Conservation (phyloP, 2,329 filamentous ascomycete genomes). For the Calonectria hawksworthii region DNA sequence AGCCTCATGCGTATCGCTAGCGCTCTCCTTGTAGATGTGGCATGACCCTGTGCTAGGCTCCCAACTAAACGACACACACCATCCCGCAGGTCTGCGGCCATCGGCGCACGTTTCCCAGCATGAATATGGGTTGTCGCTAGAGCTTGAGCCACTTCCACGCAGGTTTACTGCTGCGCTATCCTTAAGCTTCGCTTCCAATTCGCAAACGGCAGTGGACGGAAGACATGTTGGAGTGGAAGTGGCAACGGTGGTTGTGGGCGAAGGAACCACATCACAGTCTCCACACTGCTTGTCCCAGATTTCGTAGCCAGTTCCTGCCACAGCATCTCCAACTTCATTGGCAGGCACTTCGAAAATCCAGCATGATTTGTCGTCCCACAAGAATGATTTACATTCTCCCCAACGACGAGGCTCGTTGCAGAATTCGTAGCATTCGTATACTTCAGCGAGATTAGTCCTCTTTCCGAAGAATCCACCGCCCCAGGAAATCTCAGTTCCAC, state of each 20-base stretch:
- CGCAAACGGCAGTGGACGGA: background rate
- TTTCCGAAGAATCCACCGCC: background rate
- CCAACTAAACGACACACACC: background rate
- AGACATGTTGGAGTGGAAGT: background rate
- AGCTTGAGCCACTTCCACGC: background rate
- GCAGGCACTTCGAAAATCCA: background rate
- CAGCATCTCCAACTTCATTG: background rate
- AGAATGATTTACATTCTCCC: slow-evolving; percentile 8
- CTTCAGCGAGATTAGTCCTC: background rate
- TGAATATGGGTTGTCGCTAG: background rate
- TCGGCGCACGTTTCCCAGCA: background rate
- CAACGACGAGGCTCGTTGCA: background rate
- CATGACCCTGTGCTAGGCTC: background rate
- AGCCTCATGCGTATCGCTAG: background rate
- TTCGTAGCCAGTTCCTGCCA: background rate
- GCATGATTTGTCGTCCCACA: background rate
- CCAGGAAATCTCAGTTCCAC: background rate
- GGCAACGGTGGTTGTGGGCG: background rate
- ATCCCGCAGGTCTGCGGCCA: background rate
- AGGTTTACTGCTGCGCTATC: background rate
- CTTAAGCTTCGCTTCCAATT: background rate
- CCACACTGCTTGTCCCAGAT: slow-evolving; percentile 7
- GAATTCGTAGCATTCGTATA: background rate
- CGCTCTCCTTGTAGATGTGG: background rate
- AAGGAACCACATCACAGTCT: background rate